Evolutionary conservation across 805 yeast genomes (phyloP).

Genomic region (Candida pini): DNA sequence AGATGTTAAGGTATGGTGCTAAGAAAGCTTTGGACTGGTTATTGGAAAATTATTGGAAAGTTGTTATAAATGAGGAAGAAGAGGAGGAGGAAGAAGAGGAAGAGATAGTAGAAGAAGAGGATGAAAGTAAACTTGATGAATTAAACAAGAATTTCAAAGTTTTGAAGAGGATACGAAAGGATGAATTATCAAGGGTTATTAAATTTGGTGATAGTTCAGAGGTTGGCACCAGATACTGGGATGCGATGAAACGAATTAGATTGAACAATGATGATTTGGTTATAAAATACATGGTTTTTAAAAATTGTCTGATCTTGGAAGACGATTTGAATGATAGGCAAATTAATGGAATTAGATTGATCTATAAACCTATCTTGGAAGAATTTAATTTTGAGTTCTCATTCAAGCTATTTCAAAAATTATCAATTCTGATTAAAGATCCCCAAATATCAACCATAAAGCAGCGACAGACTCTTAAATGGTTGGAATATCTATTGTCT

Average conservation of each 20-base stretch:
- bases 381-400: conserved; percentile 16
- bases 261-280: conserved; percentile 13
- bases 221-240: conserved; percentile 39
- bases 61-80: conserved; percentile 18
- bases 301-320: conserved; percentile 29
- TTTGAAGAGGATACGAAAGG: conserved; percentile 46
- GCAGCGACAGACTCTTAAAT: conserved; percentile 13
- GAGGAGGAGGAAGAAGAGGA: conserved; percentile 20
- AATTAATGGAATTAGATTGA: conserved; percentile 21
- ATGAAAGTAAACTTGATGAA: conserved; percentile 1
- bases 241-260: conserved; percentile 25
- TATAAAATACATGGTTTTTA: conserved; percentile 23
- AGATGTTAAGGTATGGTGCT: conserved; percentile 56
- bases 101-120: conserved; percentile 6
- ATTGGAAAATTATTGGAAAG: conserved; percentile 65
- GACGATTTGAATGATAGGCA: conserved; percentile 21
- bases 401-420: conserved; percentile 10
- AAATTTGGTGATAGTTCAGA: conserved; percentile 40
- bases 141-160: conserved; percentile 36
- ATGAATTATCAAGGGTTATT: conserved; percentile 32
- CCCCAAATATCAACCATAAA: conserved; percentile 4
- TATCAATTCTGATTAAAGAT: conserved; percentile 9
- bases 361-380: conserved; percentile 27
- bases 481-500: conserved; percentile 22
- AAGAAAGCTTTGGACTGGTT: conserved; percentile 71